Base-by-base conservation (phyloP, 2,329 filamentous ascomycete species). In the Aureobasidium mangrovei region DNA sequence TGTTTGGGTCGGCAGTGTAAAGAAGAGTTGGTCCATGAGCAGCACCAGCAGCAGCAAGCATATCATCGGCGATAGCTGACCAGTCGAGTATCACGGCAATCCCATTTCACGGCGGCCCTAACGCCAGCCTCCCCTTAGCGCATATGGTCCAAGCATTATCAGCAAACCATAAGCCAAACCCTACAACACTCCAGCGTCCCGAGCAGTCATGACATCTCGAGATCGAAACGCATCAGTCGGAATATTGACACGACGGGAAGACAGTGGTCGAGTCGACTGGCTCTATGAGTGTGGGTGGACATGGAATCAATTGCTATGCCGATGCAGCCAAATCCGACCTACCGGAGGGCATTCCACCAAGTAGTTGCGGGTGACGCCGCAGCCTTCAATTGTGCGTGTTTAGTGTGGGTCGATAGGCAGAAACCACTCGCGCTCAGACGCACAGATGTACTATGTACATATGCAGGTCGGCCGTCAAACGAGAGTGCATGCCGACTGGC, bases 21-120 rank as follows among this genome's bases (percentile, higher is more conserved):
- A 44, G 26, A 27, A 53, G 40, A 44, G 28, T 53, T 45, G 49
- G 49, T 33, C 48, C 39, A 38, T 9, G 49, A 45, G 49, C 41
- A 45, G 28, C 49, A 24, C 32, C 27, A n/a, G 18, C 49, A 44
- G 41, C 33, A 53, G 7, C 49, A 38, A 53, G 49, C 40, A 33
- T 43, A 36, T 32, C 27, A 53, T 53, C 49, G 49, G 33, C 49
- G 49, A 53, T 53, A 53, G 38, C 27, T 53, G 49, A 32, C 33
- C 49, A 53, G 29, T 45, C 18, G n/a, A 31, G 6, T 40, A 24
- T 40, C 40, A 44, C 33, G 49, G 33, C 40, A 53, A 45, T 53
- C 32, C 41, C 41, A 29, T 43, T 45, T 53, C 26, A 18, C 49
- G 41, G 27, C n/a, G 32, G 35, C 33, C 49, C 49, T 39, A 53